These are phyloP conservation scores for Oryza brachyantha DNA, from an alignment of 176 grass and related monocot species.

Conservation along the genomic window DNA sequence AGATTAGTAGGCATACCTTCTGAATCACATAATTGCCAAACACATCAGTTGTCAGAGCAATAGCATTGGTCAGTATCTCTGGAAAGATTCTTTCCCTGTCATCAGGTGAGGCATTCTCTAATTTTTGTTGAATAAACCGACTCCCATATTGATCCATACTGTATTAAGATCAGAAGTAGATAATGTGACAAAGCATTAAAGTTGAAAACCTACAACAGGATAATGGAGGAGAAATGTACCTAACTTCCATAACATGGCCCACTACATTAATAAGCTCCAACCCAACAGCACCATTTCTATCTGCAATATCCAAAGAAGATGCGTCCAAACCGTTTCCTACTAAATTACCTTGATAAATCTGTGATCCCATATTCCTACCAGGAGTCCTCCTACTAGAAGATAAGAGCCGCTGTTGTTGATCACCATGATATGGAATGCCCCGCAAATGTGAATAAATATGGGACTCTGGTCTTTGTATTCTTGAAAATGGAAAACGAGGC, in stretches of 20 bases:
- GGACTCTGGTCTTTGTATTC: conserved; percentile 36
- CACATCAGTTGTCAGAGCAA: conserved; percentile 91
- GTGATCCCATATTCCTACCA: conserved; percentile 49
- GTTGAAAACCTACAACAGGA: not conserved
- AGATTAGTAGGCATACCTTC: conserved; percentile 48
- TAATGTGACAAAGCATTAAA: not conserved
- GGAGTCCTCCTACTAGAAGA: conserved; percentile 39
- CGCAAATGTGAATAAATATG: conserved; percentile 22
- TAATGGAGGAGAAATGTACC: conserved; percentile 47
- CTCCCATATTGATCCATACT: conserved; percentile 97
- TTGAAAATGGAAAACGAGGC: conserved; percentile 19
- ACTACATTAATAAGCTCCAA: conserved; percentile 72
- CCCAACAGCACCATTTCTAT: conserved; percentile 48
- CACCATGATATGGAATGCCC: conserved; percentile 15
- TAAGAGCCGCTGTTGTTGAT: conserved; percentile 23
- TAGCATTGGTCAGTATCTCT: conserved; percentile 86
- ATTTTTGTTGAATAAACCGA: conserved; percentile 95
- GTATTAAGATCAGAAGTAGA: conserved; percentile 23
- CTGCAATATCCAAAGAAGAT: conserved; percentile 56
- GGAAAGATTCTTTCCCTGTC: conserved; percentile 90
- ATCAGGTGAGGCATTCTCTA: conserved; percentile 70
- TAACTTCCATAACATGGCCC: conserved; percentile 78
- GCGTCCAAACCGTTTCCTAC: conserved; percentile 40
- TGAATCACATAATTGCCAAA: conserved; percentile 99
- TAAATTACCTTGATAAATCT: conserved; percentile 38